A percentile compares a stretch with the other conserved stretches of the same genome.
Conservation (phyloP, 2,329 filamentous ascomycete species). For the Fusarium praegraminearum region DNA sequence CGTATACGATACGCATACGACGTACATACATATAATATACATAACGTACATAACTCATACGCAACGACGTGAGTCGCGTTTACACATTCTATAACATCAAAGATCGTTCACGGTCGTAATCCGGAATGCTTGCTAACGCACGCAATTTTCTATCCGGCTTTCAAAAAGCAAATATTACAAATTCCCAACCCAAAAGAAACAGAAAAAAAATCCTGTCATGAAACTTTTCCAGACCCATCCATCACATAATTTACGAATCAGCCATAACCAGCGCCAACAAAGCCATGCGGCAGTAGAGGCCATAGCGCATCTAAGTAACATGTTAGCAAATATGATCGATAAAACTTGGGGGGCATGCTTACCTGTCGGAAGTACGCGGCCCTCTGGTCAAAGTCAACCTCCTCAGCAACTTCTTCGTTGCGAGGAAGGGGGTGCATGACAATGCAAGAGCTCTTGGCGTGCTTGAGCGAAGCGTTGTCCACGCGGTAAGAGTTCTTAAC, state of each 20-base stretch:
- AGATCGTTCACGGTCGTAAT: constrained; percentile 45
- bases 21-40: constrained; percentile 34
- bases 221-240: constrained; percentile 39
- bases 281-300: constrained; percentile 98
- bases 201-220: constrained; percentile 24
- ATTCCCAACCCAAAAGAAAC: constrained; percentile 23
- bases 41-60: constrained; percentile 46
- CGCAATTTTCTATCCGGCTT: constrained; percentile 48
- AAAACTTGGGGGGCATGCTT: constrained; percentile 54
- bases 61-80: constrained; percentile 46
- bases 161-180: constrained; percentile 41
- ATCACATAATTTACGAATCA: constrained; percentile 45
- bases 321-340: constrained; percentile 30
- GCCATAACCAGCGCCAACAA: constrained; percentile 91
- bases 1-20: constrained; percentile 38
- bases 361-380: constrained; percentile 99
- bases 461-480: constrained; percentile 88
- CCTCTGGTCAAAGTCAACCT: constrained; percentile 96
- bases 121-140: constrained; percentile 48
- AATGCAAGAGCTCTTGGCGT: constrained; percentile 92
- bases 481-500: constrained; percentile 92
- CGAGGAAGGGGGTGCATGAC: constrained; percentile 96
- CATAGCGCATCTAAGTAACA: constrained; percentile 86
- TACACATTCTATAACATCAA: constrained; percentile 48
- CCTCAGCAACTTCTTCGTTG: constrained; percentile 92